Conservation (phyloP, 2,329 filamentous ascomycete genomes). For the Colletotrichum agaves region DNA sequence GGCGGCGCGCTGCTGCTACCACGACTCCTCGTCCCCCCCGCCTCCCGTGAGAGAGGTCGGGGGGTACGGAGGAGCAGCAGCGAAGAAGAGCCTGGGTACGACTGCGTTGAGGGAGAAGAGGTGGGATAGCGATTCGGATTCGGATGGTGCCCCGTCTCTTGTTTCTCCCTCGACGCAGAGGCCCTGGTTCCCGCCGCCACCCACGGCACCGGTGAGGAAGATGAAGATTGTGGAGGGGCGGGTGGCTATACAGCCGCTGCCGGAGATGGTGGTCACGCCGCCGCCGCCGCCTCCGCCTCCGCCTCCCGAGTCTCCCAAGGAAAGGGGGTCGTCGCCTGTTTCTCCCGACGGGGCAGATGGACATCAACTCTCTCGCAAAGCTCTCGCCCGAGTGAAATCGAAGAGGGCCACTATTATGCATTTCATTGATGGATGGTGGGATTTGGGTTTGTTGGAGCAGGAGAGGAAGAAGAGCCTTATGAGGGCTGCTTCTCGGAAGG, state of each 20-base stretch:
- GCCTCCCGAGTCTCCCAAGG: slow-evolving; percentile 6
- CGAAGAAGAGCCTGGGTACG: slow-evolving; percentile 48
- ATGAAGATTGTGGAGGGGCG: slow-evolving; percentile 22
- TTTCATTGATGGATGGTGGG: slow-evolving; percentile 66
- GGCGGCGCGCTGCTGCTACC: slow-evolving; percentile 35
- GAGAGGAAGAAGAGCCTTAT: slow-evolving; percentile 52
- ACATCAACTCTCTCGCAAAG: slow-evolving; percentile 2
- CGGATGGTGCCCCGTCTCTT: slow-evolving; percentile 45
- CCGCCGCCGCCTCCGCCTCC: slow-evolving; percentile 31
- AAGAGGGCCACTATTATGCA: slow-evolving; percentile 60
- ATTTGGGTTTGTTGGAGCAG: slow-evolving; percentile 60
- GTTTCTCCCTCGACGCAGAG: slow-evolving; percentile 40
- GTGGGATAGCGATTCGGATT: slow-evolving; percentile 43
- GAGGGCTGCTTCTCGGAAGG: slow-evolving; percentile 12
- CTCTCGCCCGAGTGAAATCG: slow-evolving; percentile 42
- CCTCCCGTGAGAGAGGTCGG: slow-evolving; percentile 12
- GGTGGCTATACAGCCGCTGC: slow-evolving; percentile 36
- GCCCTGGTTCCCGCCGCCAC: slow-evolving; percentile 48
- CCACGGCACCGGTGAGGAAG: slow-evolving; percentile 46
- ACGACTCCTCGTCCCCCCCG: slow-evolving; percentile 16
- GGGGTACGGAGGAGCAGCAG: slow-evolving; percentile 21
- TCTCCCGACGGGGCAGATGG: slow-evolving; percentile 35
- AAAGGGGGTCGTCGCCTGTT: slow-evolving; percentile 39
- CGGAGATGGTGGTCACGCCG: slow-evolving; percentile 34
- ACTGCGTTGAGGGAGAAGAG: slow-evolving; percentile 49